These are phyloP conservation scores for Beauveria australis DNA, from an alignment of 2,329 filamentous ascomycete species.

Conservation along the genomic window DNA sequence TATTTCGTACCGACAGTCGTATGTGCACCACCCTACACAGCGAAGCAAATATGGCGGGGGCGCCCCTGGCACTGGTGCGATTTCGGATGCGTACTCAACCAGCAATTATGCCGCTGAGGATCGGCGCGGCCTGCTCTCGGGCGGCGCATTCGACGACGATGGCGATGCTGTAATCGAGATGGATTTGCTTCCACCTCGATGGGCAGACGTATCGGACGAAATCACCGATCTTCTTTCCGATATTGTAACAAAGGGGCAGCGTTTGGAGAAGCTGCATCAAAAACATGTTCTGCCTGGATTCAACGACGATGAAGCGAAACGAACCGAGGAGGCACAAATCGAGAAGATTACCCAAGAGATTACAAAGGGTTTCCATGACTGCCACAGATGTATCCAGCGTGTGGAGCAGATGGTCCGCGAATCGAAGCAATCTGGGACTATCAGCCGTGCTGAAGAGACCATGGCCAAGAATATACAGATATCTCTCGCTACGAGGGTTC, in stretches of 20 bases:
- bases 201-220: conserved; percentile 92
- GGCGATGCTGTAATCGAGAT: conserved; percentile 97
- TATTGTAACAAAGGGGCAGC: conserved; percentile 74
- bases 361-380: conserved; percentile 80
- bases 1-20: conserved; percentile 98
- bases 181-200: conserved; percentile 89
- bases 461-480: conserved; percentile 97
- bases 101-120: conserved; percentile 39
- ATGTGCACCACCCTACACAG: conserved; percentile 87
- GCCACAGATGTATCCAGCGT: conserved; percentile 79
- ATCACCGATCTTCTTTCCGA: conserved; percentile 74
- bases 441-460: conserved; percentile 77
- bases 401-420: conserved; percentile 84
- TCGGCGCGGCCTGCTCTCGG: conserved; percentile 73
- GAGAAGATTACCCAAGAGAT: conserved; percentile 85
- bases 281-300: conserved; percentile 96
- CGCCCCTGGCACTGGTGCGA: conserved; percentile 44
- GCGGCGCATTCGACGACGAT: conserved; percentile 70
- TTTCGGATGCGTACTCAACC: conserved; percentile 50
- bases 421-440: conserved; percentile 60
- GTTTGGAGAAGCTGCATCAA: conserved; percentile 86
- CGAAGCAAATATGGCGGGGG: conserved; percentile 59
- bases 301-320: conserved; percentile 87
- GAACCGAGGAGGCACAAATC: conserved; percentile 79
- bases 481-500: conserved; percentile 76